Conservation (phyloP, 2,329 filamentous ascomycete genomes). For the Stromatinia cepivora region DNA sequence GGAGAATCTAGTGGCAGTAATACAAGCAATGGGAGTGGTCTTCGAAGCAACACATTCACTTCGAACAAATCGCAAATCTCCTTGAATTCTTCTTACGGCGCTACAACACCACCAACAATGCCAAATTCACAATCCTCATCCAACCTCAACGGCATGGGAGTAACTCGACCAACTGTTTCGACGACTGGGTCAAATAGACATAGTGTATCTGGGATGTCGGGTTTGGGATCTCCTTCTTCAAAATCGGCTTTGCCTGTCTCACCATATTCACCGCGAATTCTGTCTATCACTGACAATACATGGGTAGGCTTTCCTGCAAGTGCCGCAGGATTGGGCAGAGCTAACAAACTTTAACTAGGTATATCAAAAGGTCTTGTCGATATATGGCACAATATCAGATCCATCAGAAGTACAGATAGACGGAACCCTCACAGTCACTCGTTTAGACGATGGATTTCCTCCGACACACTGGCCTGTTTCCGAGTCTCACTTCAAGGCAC, state of each 20-base stretch:
- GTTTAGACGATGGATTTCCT: conserved; percentile 84
- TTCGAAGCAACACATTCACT: conserved; percentile 46
- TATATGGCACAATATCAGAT: conserved; percentile 81
- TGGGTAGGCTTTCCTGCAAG: conserved; percentile 59
- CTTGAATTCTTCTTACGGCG: conserved; percentile 49
- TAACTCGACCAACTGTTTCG: conserved; percentile 48
- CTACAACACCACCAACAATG: conserved; percentile 51
- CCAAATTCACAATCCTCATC: conserved; percentile 55
- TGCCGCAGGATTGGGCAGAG: neutral
- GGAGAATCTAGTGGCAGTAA: conserved; percentile 19
- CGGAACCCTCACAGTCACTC: conserved; percentile 75
- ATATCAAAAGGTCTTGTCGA: conserved; percentile 83
- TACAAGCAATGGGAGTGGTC: conserved; percentile 46
- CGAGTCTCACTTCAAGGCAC: conserved; percentile 86
- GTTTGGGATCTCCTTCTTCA: conserved; percentile 56
- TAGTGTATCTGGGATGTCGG: conserved; percentile 65
- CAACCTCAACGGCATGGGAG: conserved; percentile 60
- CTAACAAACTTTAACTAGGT: conserved; percentile 55
- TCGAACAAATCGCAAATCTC: conserved; percentile 64
- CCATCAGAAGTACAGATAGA: conserved; percentile 67
- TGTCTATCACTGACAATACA: conserved; percentile 76
- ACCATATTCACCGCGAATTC: conserved; percentile 75
- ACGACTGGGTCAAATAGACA: conserved; percentile 52
- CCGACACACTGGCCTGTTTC: conserved; percentile 82
- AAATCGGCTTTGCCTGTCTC: conserved; percentile 65